Base-by-base conservation (phyloP, 192 early-diverging fungal species). In the Kickxella alabastrina region DNA sequence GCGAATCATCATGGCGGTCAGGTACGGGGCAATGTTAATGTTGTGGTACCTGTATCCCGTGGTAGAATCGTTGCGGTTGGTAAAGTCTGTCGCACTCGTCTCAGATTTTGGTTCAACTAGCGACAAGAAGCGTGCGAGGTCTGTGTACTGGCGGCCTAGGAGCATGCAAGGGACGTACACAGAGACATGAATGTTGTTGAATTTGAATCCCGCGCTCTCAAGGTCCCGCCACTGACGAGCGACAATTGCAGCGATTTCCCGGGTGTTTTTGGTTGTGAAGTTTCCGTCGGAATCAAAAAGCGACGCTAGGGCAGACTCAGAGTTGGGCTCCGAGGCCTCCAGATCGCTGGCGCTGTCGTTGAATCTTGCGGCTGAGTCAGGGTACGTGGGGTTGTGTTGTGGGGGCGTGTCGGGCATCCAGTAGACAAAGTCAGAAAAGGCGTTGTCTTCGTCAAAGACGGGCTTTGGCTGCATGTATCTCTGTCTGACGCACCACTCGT, bases 111-210 rank as follows among this genome's bases (percentile, higher is more conserved):
- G 65, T 43, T 60, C 52, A 15, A 68, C 61, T n/a, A 62, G 32
- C 9, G 49, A 49, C 54, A 77, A 26, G 18, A 77, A 55, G 10
- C 67, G 66, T 10, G 34, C 39, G 17, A 70, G 47, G 10, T 70
- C 58, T 3, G 43, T 48, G 35, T 77, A 70, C 31, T 66, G 67
- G 18, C 68, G 62, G 7, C 67, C 59, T 39, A 70, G 25, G 6
- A 77, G 43, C 57, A 69, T 58, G 37, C 62, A 70, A 17, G 68
- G 47, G 12, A 77, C 43, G 43, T 70, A 77, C n/a, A 59, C 62
- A 12, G 45, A 45, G 13, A 65, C 55, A 29, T 77, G 74, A 0
- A 65, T 42, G 59, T 77, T 77, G 59, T 62, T 66, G 21, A 77
- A 70, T 32, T 57, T 54, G 42, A 77, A 77, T 15, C 53, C 51